Evolutionary conservation across 768 basidiomycete species (phyloP).

Genomic region (Collybia nuda): DNA sequence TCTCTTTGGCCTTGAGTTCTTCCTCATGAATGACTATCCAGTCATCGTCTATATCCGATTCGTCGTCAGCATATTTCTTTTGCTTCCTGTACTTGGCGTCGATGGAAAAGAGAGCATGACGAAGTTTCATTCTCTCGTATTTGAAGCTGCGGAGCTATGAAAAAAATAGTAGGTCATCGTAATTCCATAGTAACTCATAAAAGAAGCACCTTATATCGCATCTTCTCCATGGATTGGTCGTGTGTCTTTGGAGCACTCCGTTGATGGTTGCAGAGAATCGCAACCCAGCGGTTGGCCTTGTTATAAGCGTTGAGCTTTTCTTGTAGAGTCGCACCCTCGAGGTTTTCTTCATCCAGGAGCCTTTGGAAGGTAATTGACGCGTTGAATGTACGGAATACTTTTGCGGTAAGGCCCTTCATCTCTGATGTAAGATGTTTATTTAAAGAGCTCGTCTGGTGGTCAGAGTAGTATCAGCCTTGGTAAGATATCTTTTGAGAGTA

Average conservation of each 20-base stretch:
- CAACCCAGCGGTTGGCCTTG: conserved; percentile 94
- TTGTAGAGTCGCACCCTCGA: conserved; percentile 71
- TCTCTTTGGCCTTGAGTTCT: conserved; percentile 70
- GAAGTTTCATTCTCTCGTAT: conserved; percentile 97
- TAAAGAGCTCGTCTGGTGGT: conserved; percentile 67
- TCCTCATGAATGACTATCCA: conserved; percentile 84
- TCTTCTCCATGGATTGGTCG: conserved; percentile 91
- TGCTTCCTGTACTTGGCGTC: conserved; percentile 85
- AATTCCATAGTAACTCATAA: neutral
- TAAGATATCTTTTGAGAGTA: neutral
- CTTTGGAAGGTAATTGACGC: conserved; percentile 96
- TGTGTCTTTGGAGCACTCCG: conserved; percentile 90
- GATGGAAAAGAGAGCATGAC: conserved; percentile 78
- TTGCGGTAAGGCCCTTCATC: conserved; percentile 98
- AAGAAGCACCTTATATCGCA: conserved; percentile 78
- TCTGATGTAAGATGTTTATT: conserved; percentile 92
- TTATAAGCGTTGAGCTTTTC: conserved; percentile 98
- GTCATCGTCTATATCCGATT: conserved; percentile 95
- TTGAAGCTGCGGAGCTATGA: conserved; percentile 86
- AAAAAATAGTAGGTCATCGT: conserved; percentile 5
- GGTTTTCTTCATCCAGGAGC: conserved; percentile 69
- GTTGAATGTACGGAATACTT: conserved; percentile 99
- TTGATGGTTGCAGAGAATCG: conserved; percentile 99
- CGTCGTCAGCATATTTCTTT: conserved; percentile 72
- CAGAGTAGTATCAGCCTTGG: conserved; percentile 14